Base-by-base conservation (phyloP, 2,329 filamentous ascomycete genomes). In the Fonsecaea monophora region DNA sequence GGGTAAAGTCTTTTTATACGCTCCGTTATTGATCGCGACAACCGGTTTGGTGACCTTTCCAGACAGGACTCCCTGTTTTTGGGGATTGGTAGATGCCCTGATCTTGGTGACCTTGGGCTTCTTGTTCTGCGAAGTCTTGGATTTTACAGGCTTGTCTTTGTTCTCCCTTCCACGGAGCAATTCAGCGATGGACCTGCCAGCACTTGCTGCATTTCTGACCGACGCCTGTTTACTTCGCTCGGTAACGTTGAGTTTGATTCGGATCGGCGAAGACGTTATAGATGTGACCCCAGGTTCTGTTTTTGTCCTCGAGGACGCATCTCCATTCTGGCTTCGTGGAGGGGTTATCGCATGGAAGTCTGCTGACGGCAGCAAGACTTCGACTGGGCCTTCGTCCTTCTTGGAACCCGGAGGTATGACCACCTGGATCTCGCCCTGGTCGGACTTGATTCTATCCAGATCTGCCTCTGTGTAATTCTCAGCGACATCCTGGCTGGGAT, bases 381-480 rank as follows among this genome's bases (percentile, higher is more conserved):
- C 34, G 13, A 48, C 62, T 25, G 48, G 18, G 12, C 72, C 74
- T 57, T 75, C 71, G 53, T 74, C 75, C 71, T 81, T 81, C 70
- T 74, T 76, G 2, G 78, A 75, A 13, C 79, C 76, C 2, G 74
- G 64, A n/a, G 71, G 72, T 50, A 77, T 70, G 25, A 83, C 76
- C 25, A 83, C 78, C 18, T 77, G 74, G 45, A 79, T 67, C 13
- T 73, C 71, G n/a, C 75, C 74, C 68, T 80, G 75, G 50, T 78
- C 75, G 56, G 74, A 74, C 68, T 79, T 81, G 57, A 77, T 75
- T 40, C 76, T 75, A 68, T 83, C 81, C 21, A 81, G 76, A 40
- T 84, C 81, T 32, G 79, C 79, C 2, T 77, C 73, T n/a, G 77
- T 76, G 73, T 82, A 81, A 62, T 82, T 78, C 63, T 81, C 76